phyloP scores from a whole-genome alignment of 306 rosid species.

The Cicer judaicum region DNA sequence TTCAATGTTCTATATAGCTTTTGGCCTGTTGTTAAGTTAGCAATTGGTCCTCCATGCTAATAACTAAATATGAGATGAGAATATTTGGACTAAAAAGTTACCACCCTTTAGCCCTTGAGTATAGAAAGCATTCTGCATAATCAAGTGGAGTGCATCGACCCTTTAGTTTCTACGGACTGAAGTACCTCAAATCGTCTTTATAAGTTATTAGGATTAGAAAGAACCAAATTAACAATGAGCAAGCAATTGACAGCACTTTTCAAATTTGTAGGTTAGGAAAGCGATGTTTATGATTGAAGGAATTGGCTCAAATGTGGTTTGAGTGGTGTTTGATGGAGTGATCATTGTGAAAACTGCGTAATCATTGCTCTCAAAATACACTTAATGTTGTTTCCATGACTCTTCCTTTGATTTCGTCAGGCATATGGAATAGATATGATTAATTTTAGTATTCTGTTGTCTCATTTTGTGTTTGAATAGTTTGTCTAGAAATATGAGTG shows the following conservation, averaged over 20 bases:
- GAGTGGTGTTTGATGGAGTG: not conserved
- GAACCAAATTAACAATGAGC: not conserved
- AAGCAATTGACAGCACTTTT: not conserved
- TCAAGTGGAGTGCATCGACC: not conserved
- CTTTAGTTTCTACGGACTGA: no score
- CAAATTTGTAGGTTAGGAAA: slow-evolving; percentile 2
- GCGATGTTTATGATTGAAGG: not conserved
- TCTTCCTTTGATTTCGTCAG: not conserved
- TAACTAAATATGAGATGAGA: not conserved
- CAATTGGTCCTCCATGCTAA: not conserved
- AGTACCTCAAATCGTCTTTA: not conserved
- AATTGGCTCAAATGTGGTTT: not conserved
- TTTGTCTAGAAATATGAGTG: no score
- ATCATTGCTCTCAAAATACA: no score
- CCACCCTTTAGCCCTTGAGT: not conserved
- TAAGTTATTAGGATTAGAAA: no score
- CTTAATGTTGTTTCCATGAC: not conserved
- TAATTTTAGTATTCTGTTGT: no score
- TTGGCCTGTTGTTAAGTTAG: not conserved
- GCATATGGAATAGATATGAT: not conserved
- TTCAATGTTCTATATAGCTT: not conserved
- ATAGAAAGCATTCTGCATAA: not conserved
- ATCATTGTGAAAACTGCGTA: not conserved
- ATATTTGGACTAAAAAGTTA: not conserved
- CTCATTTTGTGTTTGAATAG: no score